Evolutionary conservation across 352 stramenopile species (phyloP), one percentile per base, ranked within the genome.

Genomic region (Plasmopara viticola): DNA sequence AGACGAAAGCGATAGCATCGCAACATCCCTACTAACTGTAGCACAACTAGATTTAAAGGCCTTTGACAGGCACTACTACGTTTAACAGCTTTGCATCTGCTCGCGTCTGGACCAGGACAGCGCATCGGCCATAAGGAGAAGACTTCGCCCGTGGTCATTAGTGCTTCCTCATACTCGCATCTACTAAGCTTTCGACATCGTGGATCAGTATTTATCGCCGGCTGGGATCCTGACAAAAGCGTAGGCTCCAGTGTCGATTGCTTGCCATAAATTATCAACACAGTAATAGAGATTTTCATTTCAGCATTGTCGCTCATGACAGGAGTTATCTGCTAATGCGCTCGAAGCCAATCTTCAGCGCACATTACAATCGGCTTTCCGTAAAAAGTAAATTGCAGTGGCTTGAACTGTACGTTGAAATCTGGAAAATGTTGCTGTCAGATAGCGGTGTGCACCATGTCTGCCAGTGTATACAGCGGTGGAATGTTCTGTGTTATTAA

Each of bases 381-480:
- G 12, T 66, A 47, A 39, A 75, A 79, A 5, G 59, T 37, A 28
- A 82, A 58, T 51, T 79, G 60, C 25, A 83, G n/a, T 15, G 61
- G 60, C 39, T 60, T 59, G 28, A 69, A 79, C 4, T 54, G 52
- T 7, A 66, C 49, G 35, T 48, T 15, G 30, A 79, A 83, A 6
- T 48, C 40, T 9, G 29, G 34, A 41, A 68, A 70, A 6, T 62
- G 42, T 8, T 48, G 18, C 9, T 64, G 53, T 6, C 43, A 33
- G 39, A 83, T 79, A 25, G 64, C 69, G 6, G 53, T 63, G 35
- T 43, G 44, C 9, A 61, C 54, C 3, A 58, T 62, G 15, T 66
- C 51, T 2, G 66, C 56, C 13, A 79, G 14, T 18, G 69, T 66
- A 42, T 78, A 62, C 31, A 83, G 60, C 42, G 69, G 72, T n/a